Conservation (phyloP, 805 yeast species). For the Yarrowia deformans region DNA sequence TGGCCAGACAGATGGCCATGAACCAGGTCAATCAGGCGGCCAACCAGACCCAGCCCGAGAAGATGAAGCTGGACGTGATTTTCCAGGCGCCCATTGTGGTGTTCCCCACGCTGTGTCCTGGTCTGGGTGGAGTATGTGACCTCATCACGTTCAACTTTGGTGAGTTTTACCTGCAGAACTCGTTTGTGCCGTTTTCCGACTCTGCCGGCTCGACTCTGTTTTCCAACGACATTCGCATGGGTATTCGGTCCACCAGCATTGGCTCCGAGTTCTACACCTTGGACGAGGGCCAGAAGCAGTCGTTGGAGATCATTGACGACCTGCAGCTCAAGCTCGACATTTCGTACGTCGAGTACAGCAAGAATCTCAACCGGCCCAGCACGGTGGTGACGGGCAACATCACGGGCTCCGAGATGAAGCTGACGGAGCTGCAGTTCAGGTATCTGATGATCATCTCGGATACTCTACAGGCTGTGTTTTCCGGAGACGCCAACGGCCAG, state of each 20-base stretch:
- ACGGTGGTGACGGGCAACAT: conserved; percentile 63
- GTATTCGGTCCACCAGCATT: conserved; percentile 75
- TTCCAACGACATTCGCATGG: conserved; percentile 67
- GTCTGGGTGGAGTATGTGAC: conserved; percentile 57
- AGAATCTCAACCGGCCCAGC: conserved; percentile 56
- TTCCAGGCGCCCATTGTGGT: conserved; percentile 83
- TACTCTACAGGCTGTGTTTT: conserved; percentile 63
- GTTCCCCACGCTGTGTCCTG: conserved; percentile 65
- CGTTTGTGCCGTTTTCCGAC: conserved; percentile 54
- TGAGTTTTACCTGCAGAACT: conserved; percentile 74
- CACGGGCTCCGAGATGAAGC: conserved; percentile 65
- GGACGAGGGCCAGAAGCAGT: conserved; percentile 54
- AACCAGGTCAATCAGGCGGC: conserved; percentile 83
- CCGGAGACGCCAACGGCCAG: conserved; percentile 51
- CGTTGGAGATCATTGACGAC: conserved; percentile 68
- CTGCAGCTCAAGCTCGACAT: conserved; percentile 69
- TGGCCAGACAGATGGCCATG: conserved; percentile 86
- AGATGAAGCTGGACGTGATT: conserved; percentile 72
- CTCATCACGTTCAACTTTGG: conserved; percentile 77
- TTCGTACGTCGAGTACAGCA: conserved; percentile 55
- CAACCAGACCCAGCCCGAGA: conserved; percentile 54
- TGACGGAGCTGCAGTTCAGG: conserved; percentile 76
- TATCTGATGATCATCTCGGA: conserved; percentile 64
- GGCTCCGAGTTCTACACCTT: conserved; percentile 64
- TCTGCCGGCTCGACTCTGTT: conserved; percentile 43